Evolutionary conservation across 176 grass and related monocot genomes (phyloP).

Genomic region (Oryza nivara): DNA sequence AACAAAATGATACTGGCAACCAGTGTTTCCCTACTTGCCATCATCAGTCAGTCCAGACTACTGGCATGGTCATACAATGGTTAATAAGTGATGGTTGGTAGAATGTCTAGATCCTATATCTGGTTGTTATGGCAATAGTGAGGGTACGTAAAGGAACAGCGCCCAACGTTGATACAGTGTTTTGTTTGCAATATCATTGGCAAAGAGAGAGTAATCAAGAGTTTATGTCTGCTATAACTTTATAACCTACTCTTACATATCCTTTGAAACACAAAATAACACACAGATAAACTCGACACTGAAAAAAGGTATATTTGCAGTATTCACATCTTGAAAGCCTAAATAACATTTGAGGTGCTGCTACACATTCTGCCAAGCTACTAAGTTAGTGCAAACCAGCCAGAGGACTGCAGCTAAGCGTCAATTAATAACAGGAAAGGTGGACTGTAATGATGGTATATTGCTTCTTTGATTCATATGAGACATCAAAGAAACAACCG

Average conservation of each 20-base stretch:
- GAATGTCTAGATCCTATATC: slow-evolving; percentile 1
- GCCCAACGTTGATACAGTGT: background rate
- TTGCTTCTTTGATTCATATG: slow-evolving; percentile 9
- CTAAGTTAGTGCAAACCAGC: background rate
- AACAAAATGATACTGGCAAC: background rate
- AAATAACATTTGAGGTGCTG: background rate
- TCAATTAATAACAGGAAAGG: slow-evolving; percentile 14
- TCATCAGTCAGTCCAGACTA: background rate
- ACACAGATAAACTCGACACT: background rate
- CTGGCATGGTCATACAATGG: slow-evolving; percentile 3
- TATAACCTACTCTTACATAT: background rate
- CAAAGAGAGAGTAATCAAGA: background rate
- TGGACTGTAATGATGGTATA: background rate
- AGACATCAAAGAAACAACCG: background rate
- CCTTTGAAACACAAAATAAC: slow-evolving; percentile 6
- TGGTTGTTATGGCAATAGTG: background rate
- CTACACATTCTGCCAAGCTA: background rate
- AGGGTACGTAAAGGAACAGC: background rate
- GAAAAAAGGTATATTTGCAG: background rate
- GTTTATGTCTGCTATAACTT: slow-evolving; percentile 13
- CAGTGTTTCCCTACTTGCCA: background rate
- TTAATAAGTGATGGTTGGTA: background rate
- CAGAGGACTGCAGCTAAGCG: background rate
- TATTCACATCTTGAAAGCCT: background rate
- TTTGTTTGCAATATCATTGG: slow-evolving; percentile 19